Conservation (phyloP, 164 flowering plant genomes). For the Piper betle region DNA sequence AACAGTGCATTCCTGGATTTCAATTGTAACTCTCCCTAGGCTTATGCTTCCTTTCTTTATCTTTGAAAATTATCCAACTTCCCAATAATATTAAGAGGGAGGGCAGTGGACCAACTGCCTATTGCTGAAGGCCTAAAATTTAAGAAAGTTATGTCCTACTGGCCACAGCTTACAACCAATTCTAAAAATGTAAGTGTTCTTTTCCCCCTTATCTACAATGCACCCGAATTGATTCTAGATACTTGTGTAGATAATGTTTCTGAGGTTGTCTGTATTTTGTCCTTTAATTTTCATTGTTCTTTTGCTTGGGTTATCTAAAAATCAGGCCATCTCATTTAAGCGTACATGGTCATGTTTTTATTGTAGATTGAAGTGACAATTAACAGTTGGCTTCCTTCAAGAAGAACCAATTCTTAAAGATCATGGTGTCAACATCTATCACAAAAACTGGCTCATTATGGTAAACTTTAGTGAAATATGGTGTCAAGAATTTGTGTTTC, state of each 20-base stretch:
- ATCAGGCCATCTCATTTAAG: too few species aligned
- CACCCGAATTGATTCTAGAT: neutral
- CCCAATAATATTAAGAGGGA: constrained; percentile 62
- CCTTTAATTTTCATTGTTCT: neutral
- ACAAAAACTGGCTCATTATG: constrained; percentile 89
- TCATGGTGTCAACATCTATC: constrained; percentile 76
- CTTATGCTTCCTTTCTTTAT: constrained; percentile 76
- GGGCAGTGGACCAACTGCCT: constrained; percentile 56
- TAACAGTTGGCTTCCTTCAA: constrained; percentile 70
- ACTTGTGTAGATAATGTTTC: neutral
- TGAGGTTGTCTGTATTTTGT: neutral
- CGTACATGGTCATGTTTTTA: neutral
- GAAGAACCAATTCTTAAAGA: constrained; percentile 56
- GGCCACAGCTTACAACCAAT: constrained; percentile 42
- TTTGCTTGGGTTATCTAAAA: neutral
- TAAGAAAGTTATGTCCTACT: constrained; percentile 36
- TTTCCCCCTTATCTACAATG: neutral
- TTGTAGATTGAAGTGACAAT: constrained; percentile 48
- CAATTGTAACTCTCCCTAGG: constrained; percentile 29
- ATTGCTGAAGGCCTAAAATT: constrained; percentile 58
- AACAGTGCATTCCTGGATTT: too few species aligned
- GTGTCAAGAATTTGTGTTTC: neutral
- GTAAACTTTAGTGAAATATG: constrained; percentile 20
- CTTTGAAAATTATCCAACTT: constrained; percentile 59
- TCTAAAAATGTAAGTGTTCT: constrained; percentile 38